Evolutionary conservation across 306 rosid genomes (phyloP), one percentile per base, ranked within the genome.

Genomic region (Rosa rugosa): DNA sequence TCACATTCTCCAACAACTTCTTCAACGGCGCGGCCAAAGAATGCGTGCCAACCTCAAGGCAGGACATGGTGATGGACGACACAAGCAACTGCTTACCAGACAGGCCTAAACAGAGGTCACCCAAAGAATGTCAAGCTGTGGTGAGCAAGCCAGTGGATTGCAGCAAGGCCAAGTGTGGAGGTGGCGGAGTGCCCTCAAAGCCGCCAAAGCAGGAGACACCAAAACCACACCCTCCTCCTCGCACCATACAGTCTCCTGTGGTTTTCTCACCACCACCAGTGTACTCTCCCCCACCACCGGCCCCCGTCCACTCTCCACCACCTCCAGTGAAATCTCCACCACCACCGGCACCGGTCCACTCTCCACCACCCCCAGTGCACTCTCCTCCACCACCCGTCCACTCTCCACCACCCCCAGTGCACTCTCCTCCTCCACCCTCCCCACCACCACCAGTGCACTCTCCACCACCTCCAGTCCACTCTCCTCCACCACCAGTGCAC

Each of bases 71-170:
- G 67, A 77, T 88, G 47, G 89, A 87, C 11, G 94, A 91, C 38
- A 13, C 5, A 0, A 34, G 22, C 9, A 92, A 92, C 4, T 95
- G 99, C 72, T 71, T 95, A 34, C 92, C 92, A 0, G 83, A 75
- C 3, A 88, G 90, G 73, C 89, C 97, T 2, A 85, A 82, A 14
- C 99, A 95, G 60, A 95, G 81, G 80, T 13, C 13, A 0, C 4
- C 73, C 2, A 75, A 62, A 0, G 60, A n/a, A 38, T 94, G 99
- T 49, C 72, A 77, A 31, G 71, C 22, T 0, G 88, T 89, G 31
- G 92, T 86, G 20, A 86, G 80, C 77, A 90, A 84, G 41, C 92
- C 91, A 0, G 82, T 91, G 23, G 92, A 94, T 75, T 94, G 99
- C 40, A 73, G 89, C 79, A 91, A 91, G 87, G 71, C 80, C 5